These are phyloP conservation scores for Tremella yokohamensis DNA, from an alignment of 768 basidiomycete genomes.

Conservation along the genomic window DNA sequence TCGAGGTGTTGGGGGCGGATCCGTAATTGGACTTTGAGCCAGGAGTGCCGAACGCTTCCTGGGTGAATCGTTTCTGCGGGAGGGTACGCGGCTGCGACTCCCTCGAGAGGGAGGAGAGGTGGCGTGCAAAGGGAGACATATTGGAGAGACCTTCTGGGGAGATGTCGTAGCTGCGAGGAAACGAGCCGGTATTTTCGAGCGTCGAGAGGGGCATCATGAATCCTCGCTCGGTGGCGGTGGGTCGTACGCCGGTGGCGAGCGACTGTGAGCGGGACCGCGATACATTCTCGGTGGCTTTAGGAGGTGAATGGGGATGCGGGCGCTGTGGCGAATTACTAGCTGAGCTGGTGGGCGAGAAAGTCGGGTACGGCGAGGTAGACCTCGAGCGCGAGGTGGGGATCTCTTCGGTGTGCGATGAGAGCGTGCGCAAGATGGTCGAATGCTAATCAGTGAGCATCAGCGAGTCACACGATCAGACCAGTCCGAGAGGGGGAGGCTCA, in stretches of 20 bases:
- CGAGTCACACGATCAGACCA: not conserved
- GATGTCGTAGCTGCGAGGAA: conserved; percentile 27
- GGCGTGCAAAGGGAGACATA: conserved; percentile 42
- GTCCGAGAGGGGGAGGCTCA: conserved; percentile 17
- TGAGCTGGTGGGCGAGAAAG: conserved; percentile 45
- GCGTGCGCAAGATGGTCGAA: conserved; percentile 23
- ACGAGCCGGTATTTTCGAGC: conserved; percentile 24
- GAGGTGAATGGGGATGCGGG: conserved; percentile 36
- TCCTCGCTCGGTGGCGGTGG: conserved; percentile 21
- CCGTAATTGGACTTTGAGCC: not conserved
- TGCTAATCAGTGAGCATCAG: conserved; percentile 17
- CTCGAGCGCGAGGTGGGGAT: conserved; percentile 34
- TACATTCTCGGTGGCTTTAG: conserved; percentile 33
- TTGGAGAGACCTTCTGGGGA: conserved; percentile 34
- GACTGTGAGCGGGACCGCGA: conserved; percentile 46
- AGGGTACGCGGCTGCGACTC: not conserved
- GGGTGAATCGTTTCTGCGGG: conserved; percentile 5
- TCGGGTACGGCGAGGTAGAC: conserved; percentile 40
- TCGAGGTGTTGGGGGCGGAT: conserved; percentile 7
- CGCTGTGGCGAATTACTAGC: conserved; percentile 30
- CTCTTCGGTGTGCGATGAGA: conserved; percentile 40
- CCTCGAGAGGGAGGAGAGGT: conserved; percentile 15
- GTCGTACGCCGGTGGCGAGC: conserved; percentile 41
- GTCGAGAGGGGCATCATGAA: conserved; percentile 39
- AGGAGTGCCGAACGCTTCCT: conserved; percentile 3